Evolutionary conservation across 305 asterid species (phyloP).

Genomic region (Solanum chacoense): DNA sequence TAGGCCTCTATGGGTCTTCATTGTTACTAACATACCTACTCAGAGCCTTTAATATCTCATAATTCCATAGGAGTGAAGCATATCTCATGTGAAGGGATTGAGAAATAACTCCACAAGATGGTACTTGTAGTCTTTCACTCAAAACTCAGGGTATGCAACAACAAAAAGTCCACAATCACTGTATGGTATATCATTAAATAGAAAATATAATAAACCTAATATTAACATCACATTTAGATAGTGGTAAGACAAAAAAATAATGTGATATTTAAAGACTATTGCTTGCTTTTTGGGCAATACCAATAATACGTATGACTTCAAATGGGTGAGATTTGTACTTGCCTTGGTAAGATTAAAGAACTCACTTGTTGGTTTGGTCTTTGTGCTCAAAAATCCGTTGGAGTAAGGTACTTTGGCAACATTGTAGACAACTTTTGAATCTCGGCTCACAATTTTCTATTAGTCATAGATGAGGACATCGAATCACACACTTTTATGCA

Average conservation of each 20-base stretch:
- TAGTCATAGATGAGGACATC: not conserved
- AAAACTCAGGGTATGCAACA: not conserved
- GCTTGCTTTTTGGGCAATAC: not conserved
- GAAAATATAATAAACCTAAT: too few species aligned
- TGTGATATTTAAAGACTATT: not conserved
- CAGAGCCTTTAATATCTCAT: not conserved
- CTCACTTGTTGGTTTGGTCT: not conserved
- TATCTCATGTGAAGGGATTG: not conserved
- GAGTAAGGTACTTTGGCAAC: not conserved
- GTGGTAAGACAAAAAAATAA: too few species aligned
- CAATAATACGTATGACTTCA: not conserved
- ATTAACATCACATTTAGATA: too few species aligned
- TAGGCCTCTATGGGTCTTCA: not conserved
- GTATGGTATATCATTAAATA: not conserved
- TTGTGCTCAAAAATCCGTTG: not conserved
- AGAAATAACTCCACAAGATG: not conserved
- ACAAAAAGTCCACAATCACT: not conserved
- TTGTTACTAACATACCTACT: not conserved
- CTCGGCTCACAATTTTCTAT: not conserved
- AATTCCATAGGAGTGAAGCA: not conserved
- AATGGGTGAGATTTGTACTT: not conserved
- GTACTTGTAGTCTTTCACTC: not conserved
- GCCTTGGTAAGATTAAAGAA: not conserved
- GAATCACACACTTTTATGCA: not conserved
- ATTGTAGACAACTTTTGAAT: not conserved